These are phyloP conservation scores for Kitagawia praeruptora DNA, from an alignment of 129 eudicot genomes.

Conservation along the genomic window DNA sequence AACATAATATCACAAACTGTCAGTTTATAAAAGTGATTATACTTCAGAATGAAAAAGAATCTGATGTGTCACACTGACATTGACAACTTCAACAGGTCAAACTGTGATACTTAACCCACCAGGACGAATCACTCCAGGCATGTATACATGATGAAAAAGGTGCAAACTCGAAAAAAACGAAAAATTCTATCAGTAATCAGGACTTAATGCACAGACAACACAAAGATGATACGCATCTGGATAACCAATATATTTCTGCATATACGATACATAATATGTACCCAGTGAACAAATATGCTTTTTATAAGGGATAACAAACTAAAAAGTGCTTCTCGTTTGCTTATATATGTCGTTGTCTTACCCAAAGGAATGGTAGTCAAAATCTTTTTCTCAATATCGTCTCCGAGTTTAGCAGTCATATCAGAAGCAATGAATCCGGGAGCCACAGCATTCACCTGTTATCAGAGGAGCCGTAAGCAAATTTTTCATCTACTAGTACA, in stretches of 20 bases:
- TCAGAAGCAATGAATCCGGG: slow-evolving; percentile 98
- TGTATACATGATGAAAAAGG: not conserved
- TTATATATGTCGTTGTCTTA: slow-evolving; percentile 17
- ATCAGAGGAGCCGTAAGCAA: not conserved
- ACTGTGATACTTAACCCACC: not conserved
- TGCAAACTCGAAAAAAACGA: not conserved
- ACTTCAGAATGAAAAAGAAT: not conserved
- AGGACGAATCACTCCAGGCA: not conserved
- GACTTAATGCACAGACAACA: not conserved
- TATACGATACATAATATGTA: not conserved
- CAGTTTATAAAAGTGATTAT: not conserved
- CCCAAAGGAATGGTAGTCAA: slow-evolving; percentile 78
- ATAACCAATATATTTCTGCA: not conserved
- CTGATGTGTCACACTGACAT: not conserved
- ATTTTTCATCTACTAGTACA: not conserved
- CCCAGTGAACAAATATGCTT: not conserved
- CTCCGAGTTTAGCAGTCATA: slow-evolving; percentile 86
- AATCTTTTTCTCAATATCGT: slow-evolving; percentile 69
- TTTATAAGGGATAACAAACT: not conserved
- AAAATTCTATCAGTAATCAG: not conserved
- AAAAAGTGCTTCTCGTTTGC: not conserved
- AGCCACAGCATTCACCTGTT: slow-evolving; percentile 75
- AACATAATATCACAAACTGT: not conserved
- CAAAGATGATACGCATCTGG: not conserved
- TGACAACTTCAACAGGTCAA: not conserved